These are phyloP conservation scores for Starmera dryadoides DNA, from an alignment of 805 yeast genomes.

Conservation along the genomic window DNA sequence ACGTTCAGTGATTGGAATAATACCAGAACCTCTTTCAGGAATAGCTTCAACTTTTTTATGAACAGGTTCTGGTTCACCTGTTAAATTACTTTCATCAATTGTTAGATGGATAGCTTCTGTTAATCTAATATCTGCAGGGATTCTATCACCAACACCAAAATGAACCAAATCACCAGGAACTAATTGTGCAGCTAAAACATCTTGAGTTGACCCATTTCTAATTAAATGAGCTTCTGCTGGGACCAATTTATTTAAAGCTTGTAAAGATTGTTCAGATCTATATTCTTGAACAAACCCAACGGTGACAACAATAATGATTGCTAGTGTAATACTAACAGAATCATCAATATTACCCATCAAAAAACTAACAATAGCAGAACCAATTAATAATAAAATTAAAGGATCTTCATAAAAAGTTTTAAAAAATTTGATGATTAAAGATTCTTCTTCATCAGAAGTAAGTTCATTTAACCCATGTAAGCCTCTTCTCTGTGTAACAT, in stretches of 20 bases:
- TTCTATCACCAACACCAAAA: conserved; percentile 87
- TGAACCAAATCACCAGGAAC: conserved; percentile 96
- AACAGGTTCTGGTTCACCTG: conserved; percentile 93
- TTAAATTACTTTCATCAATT: conserved; percentile 89
- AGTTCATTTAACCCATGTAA: conserved; percentile 82
- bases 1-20: conserved; percentile 60
- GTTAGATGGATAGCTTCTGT: conserved; percentile 70
- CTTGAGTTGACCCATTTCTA: conserved; percentile 69
- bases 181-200: conserved; percentile 77
- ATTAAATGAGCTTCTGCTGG: conserved; percentile 96
- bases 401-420: conserved; percentile 87
- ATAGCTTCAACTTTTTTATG: conserved; percentile 50
- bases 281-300: conserved; percentile 98
- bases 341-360: conserved; percentile 96
- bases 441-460: conserved; percentile 67
- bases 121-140: conserved; percentile 91
- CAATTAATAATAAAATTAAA: conserved; percentile 77
- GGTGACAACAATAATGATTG: conserved; percentile 86
- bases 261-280: conserved; percentile 88
- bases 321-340: conserved; percentile 88
- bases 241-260: conserved; percentile 85
- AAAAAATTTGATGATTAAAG: conserved; percentile 60
- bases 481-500: conserved; percentile 61
- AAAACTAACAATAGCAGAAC: conserved; percentile 81
- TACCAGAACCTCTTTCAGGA: conserved; percentile 21